These are phyloP conservation scores for Daldinia bambusicola DNA, from an alignment of 495 filamentous ascomycete genomes.

Conservation along the genomic window DNA sequence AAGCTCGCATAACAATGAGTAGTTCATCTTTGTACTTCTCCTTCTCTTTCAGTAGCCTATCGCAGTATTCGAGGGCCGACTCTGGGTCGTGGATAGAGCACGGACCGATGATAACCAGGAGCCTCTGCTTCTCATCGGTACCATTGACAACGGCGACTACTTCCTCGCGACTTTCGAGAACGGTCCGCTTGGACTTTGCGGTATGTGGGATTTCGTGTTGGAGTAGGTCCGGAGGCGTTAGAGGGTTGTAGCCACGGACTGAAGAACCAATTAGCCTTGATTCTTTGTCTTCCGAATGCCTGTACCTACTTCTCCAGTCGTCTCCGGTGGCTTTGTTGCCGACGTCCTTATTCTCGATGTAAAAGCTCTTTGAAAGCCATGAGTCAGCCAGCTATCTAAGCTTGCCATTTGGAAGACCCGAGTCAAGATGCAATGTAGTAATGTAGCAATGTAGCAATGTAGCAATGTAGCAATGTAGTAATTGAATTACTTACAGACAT, in stretches of 20 bases:
- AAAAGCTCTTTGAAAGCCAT: conserved; percentile 66
- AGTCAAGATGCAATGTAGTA: neutral
- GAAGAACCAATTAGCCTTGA: conserved; percentile 33
- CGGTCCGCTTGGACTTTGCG: conserved; percentile 77
- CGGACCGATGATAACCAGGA: conserved; percentile 93
- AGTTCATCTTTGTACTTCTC: conserved; percentile 91
- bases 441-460: no score
- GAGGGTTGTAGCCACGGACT: conserved; percentile 93
- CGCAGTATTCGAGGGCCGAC: conserved; percentile 93
- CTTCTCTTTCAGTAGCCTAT: conserved; percentile 80
- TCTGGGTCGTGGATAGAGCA: conserved; percentile 97
- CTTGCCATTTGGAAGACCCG: neutral
- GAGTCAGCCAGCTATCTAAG: conserved; percentile 27
- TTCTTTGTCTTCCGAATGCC: neutral
- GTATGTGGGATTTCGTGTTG: conserved; percentile 94
- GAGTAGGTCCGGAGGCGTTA: conserved; percentile 92
- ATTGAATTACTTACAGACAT: conserved; percentile 46
- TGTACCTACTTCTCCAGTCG: conserved; percentile 84
- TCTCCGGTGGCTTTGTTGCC: conserved; percentile 83
- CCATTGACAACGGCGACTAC: conserved; percentile 82
- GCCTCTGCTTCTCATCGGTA: conserved; percentile 75
- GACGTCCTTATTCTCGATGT: conserved; percentile 88
- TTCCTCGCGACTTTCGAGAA: conserved; percentile 82
- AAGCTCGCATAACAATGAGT: conserved; percentile 95
- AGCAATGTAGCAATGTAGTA: no score